A percentile compares a stretch with the other conserved stretches of the same genome.
phyloP scores from a whole-genome alignment of 805 yeast species.

The Grigorovia humatica region DNA sequence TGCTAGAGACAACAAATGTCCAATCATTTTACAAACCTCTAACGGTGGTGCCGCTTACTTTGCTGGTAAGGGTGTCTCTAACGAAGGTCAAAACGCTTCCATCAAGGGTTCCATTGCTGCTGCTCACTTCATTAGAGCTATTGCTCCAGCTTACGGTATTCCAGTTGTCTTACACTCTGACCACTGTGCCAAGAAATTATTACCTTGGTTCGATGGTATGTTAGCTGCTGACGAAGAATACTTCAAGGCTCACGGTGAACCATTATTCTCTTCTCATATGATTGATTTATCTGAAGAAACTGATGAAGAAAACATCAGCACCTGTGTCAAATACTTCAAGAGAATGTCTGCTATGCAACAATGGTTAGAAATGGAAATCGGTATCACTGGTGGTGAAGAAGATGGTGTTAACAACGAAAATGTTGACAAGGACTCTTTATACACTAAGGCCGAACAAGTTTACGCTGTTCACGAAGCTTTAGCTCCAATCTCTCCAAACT shows the following conservation, averaged over 20 bases:
- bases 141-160: conserved; percentile 93
- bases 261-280: conserved; percentile 98
- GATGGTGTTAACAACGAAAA: conserved; percentile 99
- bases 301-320: conserved; percentile 90
- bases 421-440: conserved; percentile 75
- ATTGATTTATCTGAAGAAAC: conserved; percentile 93
- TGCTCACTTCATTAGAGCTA: conserved; percentile 91
- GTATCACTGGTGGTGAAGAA: conserved; percentile 99
- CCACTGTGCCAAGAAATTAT: conserved; percentile 96
- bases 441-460: conserved; percentile 94
- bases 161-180: conserved; percentile 97
- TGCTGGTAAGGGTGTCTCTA: conserved; percentile 97
- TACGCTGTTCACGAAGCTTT: conserved; percentile 85
- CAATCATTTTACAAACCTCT: conserved; percentile 93
- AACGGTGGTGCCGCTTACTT: conserved; percentile 99
- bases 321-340: conserved; percentile 88
- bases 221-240: conserved; percentile 91
- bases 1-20: conserved; percentile 88
- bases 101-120: conserved; percentile 94
- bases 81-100: conserved; percentile 88
- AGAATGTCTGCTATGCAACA: conserved; percentile 91
- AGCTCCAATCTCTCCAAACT: conserved; percentile 86
- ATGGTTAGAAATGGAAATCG: conserved; percentile 99
- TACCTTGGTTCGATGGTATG: conserved; percentile 99
- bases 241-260: conserved; percentile 79